phyloP scores from a whole-genome alignment of 2,329 filamentous ascomycete genomes.

The Ascochyta koolunga region DNA sequence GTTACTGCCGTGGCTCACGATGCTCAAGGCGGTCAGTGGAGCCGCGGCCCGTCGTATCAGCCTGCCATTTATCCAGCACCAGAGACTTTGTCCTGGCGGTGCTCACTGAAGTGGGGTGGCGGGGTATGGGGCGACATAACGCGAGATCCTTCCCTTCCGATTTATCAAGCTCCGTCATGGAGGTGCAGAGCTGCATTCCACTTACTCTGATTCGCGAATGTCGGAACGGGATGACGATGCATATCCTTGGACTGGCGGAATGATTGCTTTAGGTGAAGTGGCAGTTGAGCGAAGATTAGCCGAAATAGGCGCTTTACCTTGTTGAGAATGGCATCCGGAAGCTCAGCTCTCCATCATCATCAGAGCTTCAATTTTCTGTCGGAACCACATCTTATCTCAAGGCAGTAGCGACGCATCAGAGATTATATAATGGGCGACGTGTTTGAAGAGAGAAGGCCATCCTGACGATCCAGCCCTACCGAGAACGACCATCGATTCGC shows the following conservation, averaged over 20 bases:
- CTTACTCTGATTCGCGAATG: constrained; percentile 19
- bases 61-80: constrained; percentile 35
- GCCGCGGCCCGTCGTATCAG: constrained; percentile 45
- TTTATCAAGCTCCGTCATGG: background rate
- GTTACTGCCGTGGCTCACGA: constrained; percentile 38
- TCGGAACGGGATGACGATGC: constrained; percentile 18
- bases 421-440: constrained; percentile 29
- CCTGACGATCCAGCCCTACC: constrained; percentile 10
- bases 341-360: constrained; percentile 19
- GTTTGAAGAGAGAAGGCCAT: constrained; percentile 16
- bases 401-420: constrained; percentile 9
- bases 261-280: constrained; percentile 21
- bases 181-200: constrained; percentile 13
- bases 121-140: constrained; percentile 24
- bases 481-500: constrained; percentile 6
- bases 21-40: constrained; percentile 45
- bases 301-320: constrained; percentile 18
- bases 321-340: constrained; percentile 29
- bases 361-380: constrained; percentile 23
- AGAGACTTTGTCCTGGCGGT: constrained; percentile 8
- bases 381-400: constrained; percentile 19
- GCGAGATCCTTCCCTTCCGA: constrained; percentile 19
- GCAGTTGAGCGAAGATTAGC: constrained; percentile 7
- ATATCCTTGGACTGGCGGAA: constrained; percentile 24
- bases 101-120: constrained; percentile 19